These are phyloP conservation scores for Colletotrichum falcatum DNA, from an alignment of 2,329 filamentous ascomycete genomes.

Conservation along the genomic window DNA sequence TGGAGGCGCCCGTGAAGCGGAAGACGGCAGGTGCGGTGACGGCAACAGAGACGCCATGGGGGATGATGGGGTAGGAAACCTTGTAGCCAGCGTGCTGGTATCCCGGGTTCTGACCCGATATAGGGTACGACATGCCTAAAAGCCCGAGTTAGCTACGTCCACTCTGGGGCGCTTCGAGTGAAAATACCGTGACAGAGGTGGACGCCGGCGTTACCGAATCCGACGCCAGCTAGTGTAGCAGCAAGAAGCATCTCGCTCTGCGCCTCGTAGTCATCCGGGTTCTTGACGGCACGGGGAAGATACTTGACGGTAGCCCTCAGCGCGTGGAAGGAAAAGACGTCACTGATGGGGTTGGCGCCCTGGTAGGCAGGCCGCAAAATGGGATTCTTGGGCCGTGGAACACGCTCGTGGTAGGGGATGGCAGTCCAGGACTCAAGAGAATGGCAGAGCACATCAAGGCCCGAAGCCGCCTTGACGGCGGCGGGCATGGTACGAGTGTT, in stretches of 20 bases:
- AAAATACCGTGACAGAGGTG: constrained; percentile 75
- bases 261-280: constrained; percentile 92
- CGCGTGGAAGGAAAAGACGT: constrained; percentile 94
- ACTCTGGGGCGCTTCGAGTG: constrained; percentile 5
- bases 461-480: constrained; percentile 91
- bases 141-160: not conserved
- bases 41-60: constrained; percentile 94
- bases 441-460: constrained; percentile 95
- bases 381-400: constrained; percentile 86
- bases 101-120: constrained; percentile 88
- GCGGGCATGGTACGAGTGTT: constrained; percentile 98
- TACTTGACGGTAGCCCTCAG: constrained; percentile 89
- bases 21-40: constrained; percentile 95
- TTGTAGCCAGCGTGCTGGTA: constrained; percentile 54
- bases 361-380: constrained; percentile 94
- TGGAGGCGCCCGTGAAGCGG: constrained; percentile 89
- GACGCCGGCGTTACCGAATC: constrained; percentile 97
- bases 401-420: constrained; percentile 90
- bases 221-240: constrained; percentile 92
- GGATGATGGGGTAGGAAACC: constrained; percentile 78
- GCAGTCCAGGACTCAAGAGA: constrained; percentile 97
- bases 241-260: constrained; percentile 97
- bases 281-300: constrained; percentile 85
- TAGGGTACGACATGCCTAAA: constrained; percentile 95
- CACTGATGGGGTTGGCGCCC: constrained; percentile 96